Evolutionary conservation across 192 early-diverging fungal species (phyloP), one percentile per base, ranked within the genome.

Genomic region (Coemansia aciculifera): DNA sequence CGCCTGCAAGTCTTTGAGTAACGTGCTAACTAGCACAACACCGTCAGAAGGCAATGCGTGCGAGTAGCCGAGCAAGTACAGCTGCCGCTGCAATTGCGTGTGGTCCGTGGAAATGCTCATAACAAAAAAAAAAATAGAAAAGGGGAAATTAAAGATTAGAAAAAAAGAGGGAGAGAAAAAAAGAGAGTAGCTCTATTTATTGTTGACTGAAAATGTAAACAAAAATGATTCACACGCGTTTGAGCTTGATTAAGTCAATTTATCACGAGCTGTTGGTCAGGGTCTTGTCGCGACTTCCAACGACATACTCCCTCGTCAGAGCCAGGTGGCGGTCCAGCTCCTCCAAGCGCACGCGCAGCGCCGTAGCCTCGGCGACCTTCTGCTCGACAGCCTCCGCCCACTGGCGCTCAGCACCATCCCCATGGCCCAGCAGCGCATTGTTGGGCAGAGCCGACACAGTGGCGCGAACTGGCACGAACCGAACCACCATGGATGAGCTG

Each of bases 1-100:
- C 0, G 73, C 66, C 63, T 83, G 81, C 68, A 83, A 61, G 73
- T 83, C 81, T 48, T 62, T 66, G 4, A 83, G 64, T 12, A 83
- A 64, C 46, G 63, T 67, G 34, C 70, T 54, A 1, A 75, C 81
- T 3, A 83, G 67, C 32, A 11, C 49, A 6, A 54, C 70, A 1
- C 66, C 76, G 5, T 78, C 73, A 0, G 67, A 38, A 0, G 81
- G 81, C 57, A 83, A 52, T 13, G 66, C 44, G 15, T 74, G 73
- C 21, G 81, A 72, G 64, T 83, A 83, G 21, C 81, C 76, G 13
- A 83, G 73, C 38, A 77, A 40, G 40, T 78, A 78, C 38, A 83
- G 73, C 64, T 83, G 81, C 27, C 76, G 69, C 69, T 78, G 75
- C 59, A 78, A 42, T 66, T 75, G 81, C 63, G 59, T 19, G 10